A percentile compares a stretch with the other conserved stretches of the same genome.
These are phyloP conservation scores for Coriolopsis trogii DNA, from an alignment of 1,284 basidiomycete genomes.

Conservation along the genomic window DNA sequence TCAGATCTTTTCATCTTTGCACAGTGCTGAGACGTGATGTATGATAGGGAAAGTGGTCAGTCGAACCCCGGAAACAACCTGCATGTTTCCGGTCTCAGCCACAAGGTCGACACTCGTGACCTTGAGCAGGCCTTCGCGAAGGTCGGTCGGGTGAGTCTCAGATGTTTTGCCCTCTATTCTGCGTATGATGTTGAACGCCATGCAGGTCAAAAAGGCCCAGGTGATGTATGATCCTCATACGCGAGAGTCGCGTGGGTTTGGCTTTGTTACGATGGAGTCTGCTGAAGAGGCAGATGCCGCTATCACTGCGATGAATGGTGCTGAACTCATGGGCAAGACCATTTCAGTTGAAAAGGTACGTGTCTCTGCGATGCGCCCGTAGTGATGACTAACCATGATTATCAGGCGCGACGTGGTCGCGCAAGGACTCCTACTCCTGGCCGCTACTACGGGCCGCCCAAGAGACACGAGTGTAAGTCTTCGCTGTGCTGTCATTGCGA, in stretches of 20 bases:
- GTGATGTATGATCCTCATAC: conserved; percentile 98
- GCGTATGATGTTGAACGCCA: not conserved
- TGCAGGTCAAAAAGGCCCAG: conserved; percentile 82
- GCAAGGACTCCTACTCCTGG: conserved; percentile 96
- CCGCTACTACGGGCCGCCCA: conserved; percentile 90
- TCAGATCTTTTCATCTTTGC: no score
- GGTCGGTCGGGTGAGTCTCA: conserved; percentile 78
- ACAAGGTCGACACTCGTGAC: conserved; percentile 81
- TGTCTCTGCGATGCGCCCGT: not conserved
- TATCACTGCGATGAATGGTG: conserved; percentile 81
- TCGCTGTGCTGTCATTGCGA: not conserved
- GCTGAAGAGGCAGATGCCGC: conserved; percentile 89
- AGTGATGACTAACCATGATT: conserved; percentile 8
- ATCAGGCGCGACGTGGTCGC: conserved; percentile 88
- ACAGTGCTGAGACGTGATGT: conserved; percentile 4
- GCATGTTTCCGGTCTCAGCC: conserved; percentile 88
- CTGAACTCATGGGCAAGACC: conserved; percentile 85
- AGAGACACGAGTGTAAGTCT: conserved; percentile 62
- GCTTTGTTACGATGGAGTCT: conserved; percentile 95
- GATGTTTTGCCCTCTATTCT: not conserved
- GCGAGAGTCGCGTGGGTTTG: conserved; percentile 95
- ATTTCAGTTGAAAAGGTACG: conserved; percentile 86
- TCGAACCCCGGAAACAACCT: conserved; percentile 95
- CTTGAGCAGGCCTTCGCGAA: conserved; percentile 90
- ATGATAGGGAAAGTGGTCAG: conserved; percentile 39